phyloP scores from a whole-genome alignment of 306 rosid genomes.

The Quercus variabilis region DNA sequence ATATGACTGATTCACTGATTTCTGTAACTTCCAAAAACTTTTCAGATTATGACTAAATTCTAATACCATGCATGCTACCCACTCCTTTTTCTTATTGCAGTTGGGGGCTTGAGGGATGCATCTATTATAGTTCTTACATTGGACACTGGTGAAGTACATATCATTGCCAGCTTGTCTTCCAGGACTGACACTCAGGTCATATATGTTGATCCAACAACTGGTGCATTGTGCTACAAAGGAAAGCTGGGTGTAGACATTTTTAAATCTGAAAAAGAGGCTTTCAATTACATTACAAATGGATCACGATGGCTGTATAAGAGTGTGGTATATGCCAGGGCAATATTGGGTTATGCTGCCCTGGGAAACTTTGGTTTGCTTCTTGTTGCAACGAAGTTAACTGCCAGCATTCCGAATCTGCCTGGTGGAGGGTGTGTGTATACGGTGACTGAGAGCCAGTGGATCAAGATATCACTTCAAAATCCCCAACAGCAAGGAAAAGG shows the following conservation, averaged over 20 bases:
- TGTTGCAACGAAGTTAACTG: slow-evolving; percentile 66
- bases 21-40: background rate
- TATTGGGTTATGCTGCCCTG: slow-evolving; percentile 80
- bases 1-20: background rate
- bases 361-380: slow-evolving; percentile 78
- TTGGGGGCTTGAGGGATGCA: slow-evolving; percentile 48
- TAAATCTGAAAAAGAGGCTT: slow-evolving; percentile 66
- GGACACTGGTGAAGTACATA: slow-evolving; percentile 74
- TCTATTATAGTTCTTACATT: slow-evolving; percentile 72
- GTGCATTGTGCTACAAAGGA: slow-evolving; percentile 55
- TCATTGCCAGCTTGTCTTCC: slow-evolving; percentile 56
- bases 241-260: slow-evolving; percentile 66
- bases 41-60: background rate
- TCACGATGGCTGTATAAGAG: slow-evolving; percentile 53
- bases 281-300: slow-evolving; percentile 60
- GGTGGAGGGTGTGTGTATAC: slow-evolving; percentile 86
- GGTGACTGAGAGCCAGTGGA: slow-evolving; percentile 85
- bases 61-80: background rate
- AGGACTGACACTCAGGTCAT: slow-evolving; percentile 72
- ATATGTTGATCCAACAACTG: slow-evolving; percentile 92
- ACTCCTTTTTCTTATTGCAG: slow-evolving; percentile 26
- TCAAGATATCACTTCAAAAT: slow-evolving; percentile 71
- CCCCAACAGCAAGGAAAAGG: slow-evolving; percentile 79
- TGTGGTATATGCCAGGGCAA: slow-evolving; percentile 53
- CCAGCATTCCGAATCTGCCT: slow-evolving; percentile 66